Evolutionary conservation across 192 early-diverging fungal species (phyloP).

Genomic region (Coemansia sp.): DNA sequence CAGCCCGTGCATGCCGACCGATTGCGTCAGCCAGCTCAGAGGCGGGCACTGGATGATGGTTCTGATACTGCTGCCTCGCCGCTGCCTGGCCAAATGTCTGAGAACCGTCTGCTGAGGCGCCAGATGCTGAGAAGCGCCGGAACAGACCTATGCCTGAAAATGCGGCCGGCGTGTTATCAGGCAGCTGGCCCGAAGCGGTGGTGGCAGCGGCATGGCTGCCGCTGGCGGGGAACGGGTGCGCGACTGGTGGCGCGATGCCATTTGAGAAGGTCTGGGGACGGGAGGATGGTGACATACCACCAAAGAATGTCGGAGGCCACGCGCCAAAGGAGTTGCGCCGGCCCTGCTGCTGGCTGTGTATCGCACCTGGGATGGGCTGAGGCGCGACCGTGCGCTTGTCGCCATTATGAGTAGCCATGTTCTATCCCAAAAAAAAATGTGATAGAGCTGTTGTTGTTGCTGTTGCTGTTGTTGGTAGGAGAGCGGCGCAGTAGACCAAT

Average conservation of each 20-base stretch:
- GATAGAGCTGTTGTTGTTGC: too few species aligned
- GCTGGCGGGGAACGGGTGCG: constrained; percentile 3
- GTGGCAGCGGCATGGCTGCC: neutral
- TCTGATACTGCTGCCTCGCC: constrained; percentile 5
- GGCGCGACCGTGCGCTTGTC: constrained; percentile 20
- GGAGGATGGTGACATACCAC: constrained; percentile 7
- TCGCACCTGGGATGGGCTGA: constrained; percentile 29
- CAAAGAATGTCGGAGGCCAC: constrained; percentile 41
- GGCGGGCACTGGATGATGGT: neutral
- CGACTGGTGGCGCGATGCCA: constrained; percentile 6
- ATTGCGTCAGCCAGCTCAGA: constrained; percentile 5
- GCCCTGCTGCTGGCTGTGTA: constrained; percentile 6
- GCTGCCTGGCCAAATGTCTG: neutral
- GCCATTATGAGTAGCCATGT: constrained; percentile 2
- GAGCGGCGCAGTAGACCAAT: neutral
- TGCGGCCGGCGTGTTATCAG: constrained; percentile 15
- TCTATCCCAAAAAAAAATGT: neutral
- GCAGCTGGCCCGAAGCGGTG: constrained; percentile 14
- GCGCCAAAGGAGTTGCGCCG: constrained; percentile 45
- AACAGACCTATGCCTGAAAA: constrained; percentile 46
- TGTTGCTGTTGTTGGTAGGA: neutral
- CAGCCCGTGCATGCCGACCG: constrained; percentile 3
- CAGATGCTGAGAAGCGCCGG: constrained; percentile 42
- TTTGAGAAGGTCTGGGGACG: constrained; percentile 4
- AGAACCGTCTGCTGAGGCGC: constrained; percentile 13